A percentile compares a stretch with the other conserved stretches of the same genome.
These are phyloP conservation scores for Elsinoe perseae DNA, from an alignment of 2,329 filamentous ascomycete species.

Conservation along the genomic window DNA sequence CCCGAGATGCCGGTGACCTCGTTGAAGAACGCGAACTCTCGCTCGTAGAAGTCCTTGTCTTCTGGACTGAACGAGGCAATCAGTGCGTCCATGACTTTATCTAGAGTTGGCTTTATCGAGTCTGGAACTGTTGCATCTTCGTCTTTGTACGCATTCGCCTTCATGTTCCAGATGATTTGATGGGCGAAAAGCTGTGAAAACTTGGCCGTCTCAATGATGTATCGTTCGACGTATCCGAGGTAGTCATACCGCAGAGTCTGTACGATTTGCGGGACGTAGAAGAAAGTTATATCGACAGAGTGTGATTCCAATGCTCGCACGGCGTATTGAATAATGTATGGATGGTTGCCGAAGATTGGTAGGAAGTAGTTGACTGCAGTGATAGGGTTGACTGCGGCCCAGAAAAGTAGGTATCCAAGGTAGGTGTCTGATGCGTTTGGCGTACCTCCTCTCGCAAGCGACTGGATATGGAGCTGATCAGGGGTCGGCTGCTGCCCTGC, in stretches of 20 bases:
- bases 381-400: constrained; percentile 85
- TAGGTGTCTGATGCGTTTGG: constrained; percentile 18
- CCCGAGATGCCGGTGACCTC: constrained; percentile 94
- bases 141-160: constrained; percentile 96
- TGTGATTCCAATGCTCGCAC: constrained; percentile 93
- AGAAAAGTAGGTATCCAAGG: constrained; percentile 74
- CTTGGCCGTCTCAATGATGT: constrained; percentile 92
- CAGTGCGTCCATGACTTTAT: constrained; percentile 79
- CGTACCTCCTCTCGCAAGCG: constrained; percentile 7
- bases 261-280: constrained; percentile 97
- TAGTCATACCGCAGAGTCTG: constrained; percentile 89
- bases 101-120: constrained; percentile 83
- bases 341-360: constrained; percentile 82
- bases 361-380: constrained; percentile 90
- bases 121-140: constrained; percentile 89
- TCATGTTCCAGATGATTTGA: constrained; percentile 99
- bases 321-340: constrained; percentile 91
- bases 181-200: constrained; percentile 98
- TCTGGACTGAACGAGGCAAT: constrained; percentile 69
- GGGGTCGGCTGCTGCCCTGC: constrained; percentile 28
- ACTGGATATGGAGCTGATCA: constrained; percentile 7
- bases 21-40: constrained; percentile 96
- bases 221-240: constrained; percentile 89
- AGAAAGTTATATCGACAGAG: constrained; percentile 94
- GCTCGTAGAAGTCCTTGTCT: constrained; percentile 82